These are phyloP conservation scores for Erodium chrysanthum DNA, from an alignment of 441 rosid genomes.

Conservation along the genomic window DNA sequence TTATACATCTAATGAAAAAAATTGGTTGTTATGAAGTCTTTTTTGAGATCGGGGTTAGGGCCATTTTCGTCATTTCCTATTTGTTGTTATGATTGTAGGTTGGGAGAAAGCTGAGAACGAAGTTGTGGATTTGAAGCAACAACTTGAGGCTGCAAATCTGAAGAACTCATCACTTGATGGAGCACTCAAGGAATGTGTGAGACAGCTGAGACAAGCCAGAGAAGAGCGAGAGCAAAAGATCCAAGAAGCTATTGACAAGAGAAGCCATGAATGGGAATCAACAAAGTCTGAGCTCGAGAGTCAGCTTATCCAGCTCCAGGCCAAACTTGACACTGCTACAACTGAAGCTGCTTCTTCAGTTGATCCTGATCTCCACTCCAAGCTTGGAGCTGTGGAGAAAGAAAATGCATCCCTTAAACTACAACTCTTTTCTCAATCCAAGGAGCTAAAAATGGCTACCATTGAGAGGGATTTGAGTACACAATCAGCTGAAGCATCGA, in stretches of 20 bases:
- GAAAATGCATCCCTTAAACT: constrained; percentile 49
- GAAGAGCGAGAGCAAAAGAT: constrained; percentile 72
- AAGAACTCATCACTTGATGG: constrained; percentile 59
- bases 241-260: constrained; percentile 17
- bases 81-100: constrained; percentile 27
- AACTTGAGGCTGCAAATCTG: constrained; percentile 45
- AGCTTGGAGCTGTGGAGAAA: constrained; percentile 48
- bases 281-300: constrained; percentile 43
- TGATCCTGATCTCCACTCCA: constrained; percentile 31
- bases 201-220: constrained; percentile 77
- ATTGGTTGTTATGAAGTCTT: too few relatives aligned
- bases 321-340: constrained; percentile 22
- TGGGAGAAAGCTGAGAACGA: constrained; percentile 93
- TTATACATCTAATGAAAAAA: too few relatives aligned
- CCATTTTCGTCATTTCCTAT: too few relatives aligned
- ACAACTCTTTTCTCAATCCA: constrained; percentile 40
- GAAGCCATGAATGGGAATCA: constrained; percentile 48
- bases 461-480: constrained; percentile 70
- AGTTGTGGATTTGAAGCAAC: constrained; percentile 44
- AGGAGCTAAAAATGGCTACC: constrained; percentile 49
- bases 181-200: constrained; percentile 88
- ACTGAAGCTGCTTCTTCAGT: constrained; percentile 13
- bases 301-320: constrained; percentile 37
- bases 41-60: too few relatives aligned
- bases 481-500: constrained; percentile 75